Conservation (phyloP, 768 basidiomycete species). For the Amanita subjunquillea region DNA sequence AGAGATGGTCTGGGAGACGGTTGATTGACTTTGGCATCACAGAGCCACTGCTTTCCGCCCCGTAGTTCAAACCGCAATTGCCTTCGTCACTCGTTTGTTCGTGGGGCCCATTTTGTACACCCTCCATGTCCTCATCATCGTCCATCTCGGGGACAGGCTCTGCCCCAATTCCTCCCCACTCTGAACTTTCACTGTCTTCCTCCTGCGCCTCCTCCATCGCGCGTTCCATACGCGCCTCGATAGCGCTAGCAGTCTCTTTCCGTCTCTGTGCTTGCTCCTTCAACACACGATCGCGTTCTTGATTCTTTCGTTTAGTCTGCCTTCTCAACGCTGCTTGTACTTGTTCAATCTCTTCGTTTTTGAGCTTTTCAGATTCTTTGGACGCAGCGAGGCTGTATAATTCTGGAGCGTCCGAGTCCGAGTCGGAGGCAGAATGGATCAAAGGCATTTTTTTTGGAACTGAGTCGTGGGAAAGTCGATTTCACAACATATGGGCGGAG, state of each 20-base stretch:
- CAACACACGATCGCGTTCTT: slow-evolving; percentile 2
- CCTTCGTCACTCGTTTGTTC: background rate
- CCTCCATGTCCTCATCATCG: background rate
- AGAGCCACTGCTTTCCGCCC: too few relatives aligned
- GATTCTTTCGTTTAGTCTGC: slow-evolving; percentile 2
- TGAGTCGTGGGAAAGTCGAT: background rate
- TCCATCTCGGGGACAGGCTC: background rate
- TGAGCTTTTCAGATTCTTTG: background rate
- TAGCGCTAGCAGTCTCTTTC: background rate
- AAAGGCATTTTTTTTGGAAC: background rate
- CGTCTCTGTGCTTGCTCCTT: slow-evolving; percentile 3
- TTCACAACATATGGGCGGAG: too few relatives aligned
- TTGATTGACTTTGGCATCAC: background rate
- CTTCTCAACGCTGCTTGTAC: background rate
- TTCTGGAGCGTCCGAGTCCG: slow-evolving; percentile 4
- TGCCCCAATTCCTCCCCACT: background rate
- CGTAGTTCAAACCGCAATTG: too few relatives aligned
- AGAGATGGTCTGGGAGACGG: slow-evolving; percentile 3
- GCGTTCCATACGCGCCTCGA: too few relatives aligned
- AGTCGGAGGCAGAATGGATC: background rate
- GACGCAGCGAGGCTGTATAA: background rate
- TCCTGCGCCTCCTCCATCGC: too few relatives aligned
- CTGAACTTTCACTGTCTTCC: background rate
- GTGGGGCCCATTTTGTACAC: background rate
- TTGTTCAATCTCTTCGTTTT: background rate